Percentiles rank a stretch among this genome's conserved stretches.
Evolutionary conservation across 2,329 filamentous ascomycete species (phyloP).

Genomic region (Verticillium zaregamsianum): DNA sequence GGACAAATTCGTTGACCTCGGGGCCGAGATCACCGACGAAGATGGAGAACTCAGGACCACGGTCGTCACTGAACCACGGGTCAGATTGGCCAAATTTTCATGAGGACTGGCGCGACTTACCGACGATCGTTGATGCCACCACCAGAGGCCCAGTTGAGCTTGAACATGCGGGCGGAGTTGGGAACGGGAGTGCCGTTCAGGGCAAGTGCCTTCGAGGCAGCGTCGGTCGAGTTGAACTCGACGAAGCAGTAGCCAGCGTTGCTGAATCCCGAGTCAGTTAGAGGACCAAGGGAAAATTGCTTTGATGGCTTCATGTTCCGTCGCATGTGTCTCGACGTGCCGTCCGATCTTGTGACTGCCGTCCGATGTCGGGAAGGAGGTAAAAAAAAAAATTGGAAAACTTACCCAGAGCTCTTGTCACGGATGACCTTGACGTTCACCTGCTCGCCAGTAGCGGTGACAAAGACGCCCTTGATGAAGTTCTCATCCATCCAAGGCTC

Average conservation of each 20-base stretch:
- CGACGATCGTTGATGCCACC: slow-evolving; percentile 92
- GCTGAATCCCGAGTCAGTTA: slow-evolving; percentile 39
- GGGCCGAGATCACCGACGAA: slow-evolving; percentile 97
- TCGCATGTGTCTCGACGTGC: neutral
- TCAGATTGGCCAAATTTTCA: neutral
- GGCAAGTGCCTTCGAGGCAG: slow-evolving; percentile 84
- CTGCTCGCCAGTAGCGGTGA: slow-evolving; percentile 82
- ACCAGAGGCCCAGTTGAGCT: slow-evolving; percentile 98
- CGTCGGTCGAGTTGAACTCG: slow-evolving; percentile 78
- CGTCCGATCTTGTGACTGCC: neutral
- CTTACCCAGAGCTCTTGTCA: slow-evolving; percentile 95
- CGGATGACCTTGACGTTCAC: slow-evolving; percentile 99
- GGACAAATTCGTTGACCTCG: slow-evolving; percentile 96
- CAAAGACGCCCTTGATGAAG: slow-evolving; percentile 91
- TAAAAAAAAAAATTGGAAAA: slow-evolving; percentile 3
- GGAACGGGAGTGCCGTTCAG: slow-evolving; percentile 88
- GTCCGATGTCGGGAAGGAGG: neutral
- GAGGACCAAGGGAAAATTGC: neutral
- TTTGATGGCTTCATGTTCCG: no score
- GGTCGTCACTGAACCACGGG: slow-evolving; percentile 67
- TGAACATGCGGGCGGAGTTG: slow-evolving; percentile 93
- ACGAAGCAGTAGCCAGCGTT: slow-evolving; percentile 99
- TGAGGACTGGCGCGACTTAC: slow-evolving; percentile 39
- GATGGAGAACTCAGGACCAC: slow-evolving; percentile 93
- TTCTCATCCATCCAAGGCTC: slow-evolving; percentile 99